A percentile compares a stretch with the other conserved stretches of the same genome.
These are phyloP conservation scores for Yamadazyma conglobata DNA, from an alignment of 1,139 yeast genomes.

Conservation along the genomic window DNA sequence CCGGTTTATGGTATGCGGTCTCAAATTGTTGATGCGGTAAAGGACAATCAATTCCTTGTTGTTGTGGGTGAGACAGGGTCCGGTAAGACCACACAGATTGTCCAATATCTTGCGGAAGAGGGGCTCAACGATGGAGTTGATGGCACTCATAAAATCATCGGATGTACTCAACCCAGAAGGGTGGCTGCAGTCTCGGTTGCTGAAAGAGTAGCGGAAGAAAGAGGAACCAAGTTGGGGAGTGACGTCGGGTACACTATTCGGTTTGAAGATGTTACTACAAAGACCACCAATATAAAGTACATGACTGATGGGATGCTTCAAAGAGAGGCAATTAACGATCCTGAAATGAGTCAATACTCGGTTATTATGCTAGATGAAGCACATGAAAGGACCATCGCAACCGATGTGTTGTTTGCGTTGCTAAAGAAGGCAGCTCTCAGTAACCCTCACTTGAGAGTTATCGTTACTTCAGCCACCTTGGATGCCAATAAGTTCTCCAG, in stretches of 20 bases:
- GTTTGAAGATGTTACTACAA: slow-evolving; percentile 72
- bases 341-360: slow-evolving; percentile 67
- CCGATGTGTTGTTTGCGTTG: slow-evolving; percentile 87
- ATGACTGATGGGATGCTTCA: slow-evolving; percentile 94
- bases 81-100: slow-evolving; percentile 43
- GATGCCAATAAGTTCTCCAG: slow-evolving; percentile 79
- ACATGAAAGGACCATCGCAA: slow-evolving; percentile 91
- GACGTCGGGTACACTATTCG: slow-evolving; percentile 87
- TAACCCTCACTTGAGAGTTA: slow-evolving; percentile 73
- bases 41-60: slow-evolving; percentile 41
- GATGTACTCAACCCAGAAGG: slow-evolving; percentile 93
- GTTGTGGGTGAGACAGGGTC: slow-evolving; percentile 50
- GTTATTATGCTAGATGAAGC: slow-evolving; percentile 94
- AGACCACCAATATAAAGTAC: slow-evolving; percentile 60
- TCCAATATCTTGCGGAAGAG: slow-evolving; percentile 38
- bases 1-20: slow-evolving; percentile 71
- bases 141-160: slow-evolving; percentile 45
- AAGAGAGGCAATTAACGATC: slow-evolving; percentile 76
- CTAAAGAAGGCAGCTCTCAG: slow-evolving; percentile 66
- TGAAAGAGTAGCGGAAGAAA: slow-evolving; percentile 81
- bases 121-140: slow-evolving; percentile 23
- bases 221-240: slow-evolving; percentile 65
- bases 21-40: slow-evolving; percentile 54
- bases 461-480: slow-evolving; percentile 90
- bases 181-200: slow-evolving; percentile 97